Evolutionary conservation across 257 asterid species (phyloP), one percentile per base, ranked within the genome.

Genomic region (Misopates orontium): DNA sequence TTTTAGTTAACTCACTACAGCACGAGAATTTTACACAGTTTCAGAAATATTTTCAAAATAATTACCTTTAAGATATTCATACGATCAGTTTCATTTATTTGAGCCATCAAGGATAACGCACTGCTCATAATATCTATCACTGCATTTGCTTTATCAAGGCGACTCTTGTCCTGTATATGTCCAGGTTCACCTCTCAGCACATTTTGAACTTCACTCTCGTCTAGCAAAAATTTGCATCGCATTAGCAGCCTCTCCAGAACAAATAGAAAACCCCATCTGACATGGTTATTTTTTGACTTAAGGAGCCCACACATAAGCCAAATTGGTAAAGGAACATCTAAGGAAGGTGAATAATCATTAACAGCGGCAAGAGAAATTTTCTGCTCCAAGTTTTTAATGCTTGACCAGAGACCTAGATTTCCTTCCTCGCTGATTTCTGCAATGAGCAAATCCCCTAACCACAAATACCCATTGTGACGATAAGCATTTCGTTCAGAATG

Each of bases 271-370:
- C 99, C 99, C 93, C 90, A 77, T 69, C 96, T 82, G 67, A 83
- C 84, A 63, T 77, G 77, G 78, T 73, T 90, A 70, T 80, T 82
- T 68, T 66, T 94, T 28, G 97, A 90, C 77, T 88, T 94, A 62
- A 94, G 83, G 73, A 94, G 96, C 71, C 99, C 99, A 73, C 96
- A 94, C 82, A 94, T 75, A 66, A 94, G 91, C 99, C 99, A 94
- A 76, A 90, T 80, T 61, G 96, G 91, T 84, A 86, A 74, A 56
- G 97, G 91, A 78, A 86, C 87, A 69, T 83, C 88, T 62, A 85
- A 77, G 54, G 80, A 75, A 71, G 90, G 89, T 60, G 91, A 80
- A 82, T 86, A 88, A 71, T 94, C 96, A 53, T 85, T 85, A 74
- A 85, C 95, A 72, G 90, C 92, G 63, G 92, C 91, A 66, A 76